Base-by-base conservation (phyloP, 768 basidiomycete species). In the Lactifluus hygrophoroides region DNA sequence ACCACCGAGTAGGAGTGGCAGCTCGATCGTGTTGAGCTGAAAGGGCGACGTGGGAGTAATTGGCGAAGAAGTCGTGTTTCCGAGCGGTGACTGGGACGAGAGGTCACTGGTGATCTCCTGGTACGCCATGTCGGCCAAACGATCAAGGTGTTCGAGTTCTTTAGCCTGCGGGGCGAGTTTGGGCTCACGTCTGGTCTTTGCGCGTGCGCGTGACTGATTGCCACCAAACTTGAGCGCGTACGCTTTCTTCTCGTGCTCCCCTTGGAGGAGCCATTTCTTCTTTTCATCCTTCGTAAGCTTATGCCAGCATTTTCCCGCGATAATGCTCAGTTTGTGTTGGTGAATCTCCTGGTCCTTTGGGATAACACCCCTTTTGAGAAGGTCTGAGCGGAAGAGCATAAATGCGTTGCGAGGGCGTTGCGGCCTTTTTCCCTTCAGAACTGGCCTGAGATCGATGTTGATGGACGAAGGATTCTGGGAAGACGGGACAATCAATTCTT, bases 361-460 rank as follows among this genome's bases (percentile, higher is more conserved):
- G 44, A 80, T 73, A 11, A 71, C 58, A 19, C 70, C 71, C 2
- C 69, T 72, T 62, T 76, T 75, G 11, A 82, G 71, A 25, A 80
- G 73, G 59, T 80, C 74, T 23, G 78, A 79, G 43, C 82, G 74
- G 69, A 77, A 83, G 49, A 83, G 69, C 62, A 83, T 78, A 68
- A 83, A 83, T 14, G 82, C 79, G 65, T 83, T 82, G 14, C 78
- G 68, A 0, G 82, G 77, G 7, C 81, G 74, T 32, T 76, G 75
- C 19, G 77, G 73, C 46, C 74, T 74, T 42, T 68, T 63, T 16
- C 52, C 21, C 23, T 62, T 48, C n/a, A 56, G 43, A 16, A 45
- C 45, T 4, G 43, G 27, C 25, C 45, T 38, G 34, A 11, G 16
- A 6, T 27, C 40, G 17, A 37, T 21, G 47, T 21, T 8, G 40